Evolutionary conservation across 1,284 basidiomycete species (phyloP), one percentile per base, ranked within the genome.

Genomic region (Cutaneotrichosporon cutaneum): DNA sequence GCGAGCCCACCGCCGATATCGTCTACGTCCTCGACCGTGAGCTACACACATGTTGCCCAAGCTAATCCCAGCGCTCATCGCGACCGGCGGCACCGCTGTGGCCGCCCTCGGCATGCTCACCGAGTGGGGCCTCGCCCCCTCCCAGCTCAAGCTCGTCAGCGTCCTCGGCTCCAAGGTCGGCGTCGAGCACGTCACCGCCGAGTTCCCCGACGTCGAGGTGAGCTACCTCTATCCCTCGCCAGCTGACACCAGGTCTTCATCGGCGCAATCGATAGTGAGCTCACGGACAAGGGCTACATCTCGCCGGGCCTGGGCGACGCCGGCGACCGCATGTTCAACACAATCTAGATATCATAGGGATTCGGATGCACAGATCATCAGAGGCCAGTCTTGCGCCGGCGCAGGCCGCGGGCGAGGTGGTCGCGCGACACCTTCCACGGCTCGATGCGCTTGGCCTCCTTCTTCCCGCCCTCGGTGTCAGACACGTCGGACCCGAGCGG

Each of bases 51-150:
- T 32, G 9, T 10, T 16, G 5, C 32, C 11, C 14, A 18, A 55
- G 47, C 62, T 63, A 7, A 65, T 45, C 27, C 11, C 66, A 77
- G 73, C 94, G 4, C 81, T 97, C 47, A 89, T 97, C 70, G 94
- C 94, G 0, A 97, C 94, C 0, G 94, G 94, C 63, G 90, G 91
- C n/a, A 96, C 94, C 3, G 92, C 90, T 6, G 84, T 87, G 63
- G 92, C 93, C 16, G 93, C 93, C 2, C 75, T 95, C 60, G 75
- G 84, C 56, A 94, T 94, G 90, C 82, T 94, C 52, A 71, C 83
- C 8, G 92, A 94, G 60, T 94, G 92, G 92, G 92, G 92, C 26
- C 83, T 94, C 64, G 80, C 86, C 22, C 68, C 63, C 30, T 63
- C 59, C 24, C 77, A 88, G 70, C 87, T 97, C 77, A 94, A 92